Evolutionary conservation across 1,284 basidiomycete genomes (phyloP), one percentile per base, ranked within the genome.

Genomic region (Ganoderma sinense): DNA sequence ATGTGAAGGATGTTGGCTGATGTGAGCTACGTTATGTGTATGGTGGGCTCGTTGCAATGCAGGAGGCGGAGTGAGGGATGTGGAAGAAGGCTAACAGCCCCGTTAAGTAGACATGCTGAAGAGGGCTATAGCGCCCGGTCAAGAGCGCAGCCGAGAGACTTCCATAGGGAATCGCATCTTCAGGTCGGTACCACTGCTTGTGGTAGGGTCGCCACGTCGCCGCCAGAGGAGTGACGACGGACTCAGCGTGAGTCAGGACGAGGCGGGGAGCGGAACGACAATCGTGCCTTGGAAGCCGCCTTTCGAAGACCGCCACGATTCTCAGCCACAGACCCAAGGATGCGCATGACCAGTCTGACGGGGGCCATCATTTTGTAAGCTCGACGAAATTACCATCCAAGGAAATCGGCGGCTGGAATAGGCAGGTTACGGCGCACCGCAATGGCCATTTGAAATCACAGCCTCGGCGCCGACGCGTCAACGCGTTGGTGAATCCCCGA

Each of bases 241-340:
- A 66, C 65, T 66, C 65, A 66, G 31, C 26, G 45, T 62, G 65
- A 66, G 59, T 66, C 65, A 66, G 36, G 23, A 23, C n/a, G 65
- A 66, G 59, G 65, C 65, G 61, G 59, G 29, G 65, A 59, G 51
- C 14, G 43, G 36, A 26, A 43, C 43, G 26, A 66, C 48, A 51
- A 13, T 13, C 48, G 48, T 51, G 48, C 48, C 53, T 33, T 56
- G 53, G 53, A 56, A 56, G 53, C 3, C 29, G 53, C 16, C 18
- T 56, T 56, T 56, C 53, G 53, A 56, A 56, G 53, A 13, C 65
- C 65, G 65, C 51, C 33, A n/a, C 26, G 11, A 33, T 66, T 53
- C 65, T 61, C 65, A 29, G 65, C 65, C 55, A 65, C 55, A 31
- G 39, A 62, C 36, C 36, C 65, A 53, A 62, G 23, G 6, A 66